Evolutionary conservation across 2,329 filamentous ascomycete species (phyloP).

Genomic region (Diaporthe longicolla): DNA sequence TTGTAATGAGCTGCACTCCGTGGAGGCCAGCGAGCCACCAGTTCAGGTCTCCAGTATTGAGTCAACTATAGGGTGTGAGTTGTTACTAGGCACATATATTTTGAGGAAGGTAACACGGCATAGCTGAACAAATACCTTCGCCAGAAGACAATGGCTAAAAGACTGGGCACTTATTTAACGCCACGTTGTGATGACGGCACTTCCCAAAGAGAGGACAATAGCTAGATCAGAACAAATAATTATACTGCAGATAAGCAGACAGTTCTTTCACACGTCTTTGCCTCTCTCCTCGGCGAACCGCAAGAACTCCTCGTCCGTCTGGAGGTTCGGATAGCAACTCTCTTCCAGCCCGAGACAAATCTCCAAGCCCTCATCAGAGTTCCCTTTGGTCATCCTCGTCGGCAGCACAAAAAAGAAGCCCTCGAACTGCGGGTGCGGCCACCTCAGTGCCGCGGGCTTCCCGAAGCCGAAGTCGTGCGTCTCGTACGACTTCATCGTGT

Average conservation of each 20-base stretch:
- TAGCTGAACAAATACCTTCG: background rate
- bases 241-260: background rate
- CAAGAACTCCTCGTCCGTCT: conserved; percentile 37
- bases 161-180: too few species aligned
- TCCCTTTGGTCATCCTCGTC: conserved; percentile 18
- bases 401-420: conserved; percentile 38
- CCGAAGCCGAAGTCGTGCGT: conserved; percentile 52
- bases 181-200: too few species aligned
- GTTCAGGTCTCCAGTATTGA: too few species aligned
- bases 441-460: conserved; percentile 40
- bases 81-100: background rate
- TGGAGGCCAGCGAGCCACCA: background rate
- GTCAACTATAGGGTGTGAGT: too few species aligned
- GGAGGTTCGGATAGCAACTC: conserved; percentile 31
- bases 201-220: background rate
- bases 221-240: background rate
- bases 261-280: conserved; percentile 2
- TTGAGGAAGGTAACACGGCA: background rate
- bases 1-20: background rate
- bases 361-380: conserved; percentile 34
- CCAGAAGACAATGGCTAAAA: background rate
- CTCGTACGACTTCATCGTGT: conserved; percentile 46
- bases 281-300: conserved; percentile 37
- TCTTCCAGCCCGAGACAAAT: conserved; percentile 35
- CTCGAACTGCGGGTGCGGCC: conserved; percentile 37